Conservation (phyloP, 345 rosid genomes). For the Aethionema arabicum region DNA sequence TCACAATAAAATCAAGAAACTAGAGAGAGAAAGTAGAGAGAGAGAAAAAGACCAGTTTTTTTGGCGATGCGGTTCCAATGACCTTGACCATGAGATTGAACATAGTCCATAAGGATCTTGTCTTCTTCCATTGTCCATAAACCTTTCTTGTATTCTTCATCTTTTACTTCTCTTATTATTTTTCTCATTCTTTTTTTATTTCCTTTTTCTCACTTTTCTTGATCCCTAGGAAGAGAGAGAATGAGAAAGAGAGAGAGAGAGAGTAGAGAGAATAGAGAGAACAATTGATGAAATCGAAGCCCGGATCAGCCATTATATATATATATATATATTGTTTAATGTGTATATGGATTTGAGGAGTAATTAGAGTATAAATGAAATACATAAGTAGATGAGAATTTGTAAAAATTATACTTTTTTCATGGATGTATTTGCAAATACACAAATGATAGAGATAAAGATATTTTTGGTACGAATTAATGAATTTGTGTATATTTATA, state of each 20-base stretch:
- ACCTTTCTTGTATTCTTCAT: conserved; percentile 48
- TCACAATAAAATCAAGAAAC: neutral
- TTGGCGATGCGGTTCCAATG: conserved; percentile 57
- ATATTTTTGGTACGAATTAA: no score
- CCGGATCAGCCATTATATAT: conserved; percentile 25
- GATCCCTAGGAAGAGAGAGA: conserved; percentile 30
- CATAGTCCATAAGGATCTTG: conserved; percentile 52
- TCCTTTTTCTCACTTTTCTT: conserved; percentile 13
- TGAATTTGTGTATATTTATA: no score
- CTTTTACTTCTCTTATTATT: conserved; percentile 33
- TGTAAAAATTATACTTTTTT: no score
- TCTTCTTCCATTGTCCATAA: conserved; percentile 68
- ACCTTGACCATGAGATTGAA: conserved; percentile 51
- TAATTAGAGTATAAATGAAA: no score
- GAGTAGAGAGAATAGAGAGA: conserved; percentile 22
- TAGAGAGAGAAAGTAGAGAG: neutral
- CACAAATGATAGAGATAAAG: no score
- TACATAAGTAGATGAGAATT: no score
- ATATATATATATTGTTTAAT: conserved; percentile 15
- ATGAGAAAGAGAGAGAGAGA: neutral
- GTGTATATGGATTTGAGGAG: no score
- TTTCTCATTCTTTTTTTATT: conserved; percentile 4
- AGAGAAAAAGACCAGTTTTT: conserved; percentile 41
- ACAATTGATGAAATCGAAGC: conserved; percentile 10
- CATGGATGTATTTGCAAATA: no score